phyloP scores from a whole-genome alignment of 768 basidiomycete species.

The Psilocybe cubensis region DNA sequence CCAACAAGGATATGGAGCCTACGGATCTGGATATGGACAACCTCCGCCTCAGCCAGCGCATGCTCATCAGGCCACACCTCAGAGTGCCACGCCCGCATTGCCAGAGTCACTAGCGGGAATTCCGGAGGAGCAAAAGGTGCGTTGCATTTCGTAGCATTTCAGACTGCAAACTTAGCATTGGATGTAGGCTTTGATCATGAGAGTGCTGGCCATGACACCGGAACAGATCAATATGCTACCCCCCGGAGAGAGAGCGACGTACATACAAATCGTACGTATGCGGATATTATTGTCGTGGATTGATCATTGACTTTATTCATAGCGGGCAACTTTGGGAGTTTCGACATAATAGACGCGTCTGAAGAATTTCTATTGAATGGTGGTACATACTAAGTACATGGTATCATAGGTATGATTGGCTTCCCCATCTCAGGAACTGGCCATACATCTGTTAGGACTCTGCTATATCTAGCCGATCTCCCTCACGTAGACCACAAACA shows the following conservation, averaged over 20 bases:
- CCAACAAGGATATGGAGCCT: constrained; percentile 20
- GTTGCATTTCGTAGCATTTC: constrained; percentile 3
- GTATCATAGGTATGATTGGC: not conserved
- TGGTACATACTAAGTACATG: not conserved
- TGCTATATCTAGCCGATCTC: constrained; percentile 6
- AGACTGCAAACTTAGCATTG: not conserved
- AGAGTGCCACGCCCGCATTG: constrained; percentile 31
- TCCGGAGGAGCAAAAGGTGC: constrained; percentile 71
- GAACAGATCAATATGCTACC: constrained; percentile 83
- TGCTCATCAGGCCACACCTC: constrained; percentile 12
- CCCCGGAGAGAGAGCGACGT: constrained; percentile 71
- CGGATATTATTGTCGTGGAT: not conserved
- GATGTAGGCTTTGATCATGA: constrained; percentile 70
- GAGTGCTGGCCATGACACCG: constrained; percentile 79
- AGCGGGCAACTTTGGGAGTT: constrained; percentile 46
- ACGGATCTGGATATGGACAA: constrained; percentile 23
- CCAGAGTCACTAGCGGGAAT: constrained; percentile 61
- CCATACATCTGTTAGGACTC: not conserved
- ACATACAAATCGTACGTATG: constrained; percentile 78
- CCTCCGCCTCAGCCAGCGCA: constrained; percentile 13
- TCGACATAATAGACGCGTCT: constrained; percentile 21
- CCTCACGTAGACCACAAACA: constrained; percentile 14
- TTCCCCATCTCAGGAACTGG: not conserved
- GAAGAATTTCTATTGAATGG: not conserved
- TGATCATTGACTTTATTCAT: constrained; percentile 1